Evolutionary conservation across 257 asterid genomes (phyloP), one percentile per base, ranked within the genome.

Genomic region (Solanum clarkiae): DNA sequence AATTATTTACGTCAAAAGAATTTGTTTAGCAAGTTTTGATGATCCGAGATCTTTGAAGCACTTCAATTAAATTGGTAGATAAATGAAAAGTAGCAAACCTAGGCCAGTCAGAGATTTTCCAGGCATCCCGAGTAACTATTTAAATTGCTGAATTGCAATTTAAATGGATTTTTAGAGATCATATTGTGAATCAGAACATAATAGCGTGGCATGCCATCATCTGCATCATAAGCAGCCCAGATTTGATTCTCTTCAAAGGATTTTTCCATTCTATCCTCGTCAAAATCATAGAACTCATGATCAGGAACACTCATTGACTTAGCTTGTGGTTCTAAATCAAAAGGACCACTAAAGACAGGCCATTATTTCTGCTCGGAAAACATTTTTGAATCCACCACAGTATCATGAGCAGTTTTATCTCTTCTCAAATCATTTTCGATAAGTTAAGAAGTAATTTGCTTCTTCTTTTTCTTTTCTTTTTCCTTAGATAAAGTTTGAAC

Each of bases 141-240:
- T 36, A 6, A 36, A 36, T 93, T 92, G 87, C 93, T 88, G 20
- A 93, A 89, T 70, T 82, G 86, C 85, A 93, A 86, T 89, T 87
- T 88, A 66, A 92, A 91, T 32, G 95, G 93, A 22, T 81, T 86
- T 82, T 85, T 90, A 17, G 94, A 90, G 51, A 88, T 63, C 84
- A 93, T 87, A 17, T 59, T 72, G 13, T 69, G 93, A 71, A 94
- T 86, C 81, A 91, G 36, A 82, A 93, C 95, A 89, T 92, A 93
- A 63, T 84, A 87, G 4, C 97, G 93, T 71, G 98, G 94, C 97
- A 93, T 94, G 77, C 96, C 97, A 87, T 94, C 98, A 20, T 91
- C 91, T 18, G 89, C 79, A 12, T 92, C 97, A 86, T 94, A 93
- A 62, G 88, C 91, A 49, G 97, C 97, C 98, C 98, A 94, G 44